Base-by-base conservation (phyloP, 2,329 filamentous ascomycete species). In the Rosellinia necatrix region DNA sequence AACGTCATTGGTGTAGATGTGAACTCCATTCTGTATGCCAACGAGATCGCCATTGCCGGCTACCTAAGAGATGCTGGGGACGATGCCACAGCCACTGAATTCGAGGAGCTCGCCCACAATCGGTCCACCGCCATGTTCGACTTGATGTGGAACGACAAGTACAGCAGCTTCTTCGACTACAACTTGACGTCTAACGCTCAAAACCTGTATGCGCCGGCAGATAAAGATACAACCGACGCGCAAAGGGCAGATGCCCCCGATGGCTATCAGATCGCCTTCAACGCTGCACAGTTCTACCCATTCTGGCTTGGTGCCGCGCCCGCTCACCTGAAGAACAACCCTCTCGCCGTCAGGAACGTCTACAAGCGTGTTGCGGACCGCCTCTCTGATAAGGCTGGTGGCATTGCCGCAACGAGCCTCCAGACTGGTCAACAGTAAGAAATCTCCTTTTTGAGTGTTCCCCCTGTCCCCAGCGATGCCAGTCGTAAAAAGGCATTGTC, bases 281-380 rank as follows among this genome's bases (percentile, higher is more conserved):
- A 81, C 55, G 70, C 81, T 7, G 80, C 80, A 0, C 85, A 88
- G 67, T 82, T 86, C 69, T 88, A 85, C 67, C 86, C 86, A 2
- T 88, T 88, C 76, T 89, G 86, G 85, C 81, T 83, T 1, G 85
- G 86, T 17, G 84, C 86, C 1, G 86, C 85, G 0, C 84, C 84
- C 0, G 65, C 69, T 0, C 71, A 77, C 56, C 75, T 89, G 60
- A 83, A 79, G 67, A 73, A 81, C 59, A 83, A 87, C 67, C 82
- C 86, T 0, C 74, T 78, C 17, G 82, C 84, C 3, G 77, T 89
- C 21, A 76, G 78, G 51, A 75, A 71, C 15, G 81, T 79, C 0
- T 89, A 78, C 64, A 67, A 74, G 13, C 82, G 81, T 38, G 77
- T 89, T 2, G 72, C 74, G 1, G 69, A 74, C 51, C 78, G 83